A percentile compares a stretch with the other conserved stretches of the same genome.
phyloP scores from a whole-genome alignment of 2,329 filamentous ascomycete species.

The Erysiphe pulchra region DNA sequence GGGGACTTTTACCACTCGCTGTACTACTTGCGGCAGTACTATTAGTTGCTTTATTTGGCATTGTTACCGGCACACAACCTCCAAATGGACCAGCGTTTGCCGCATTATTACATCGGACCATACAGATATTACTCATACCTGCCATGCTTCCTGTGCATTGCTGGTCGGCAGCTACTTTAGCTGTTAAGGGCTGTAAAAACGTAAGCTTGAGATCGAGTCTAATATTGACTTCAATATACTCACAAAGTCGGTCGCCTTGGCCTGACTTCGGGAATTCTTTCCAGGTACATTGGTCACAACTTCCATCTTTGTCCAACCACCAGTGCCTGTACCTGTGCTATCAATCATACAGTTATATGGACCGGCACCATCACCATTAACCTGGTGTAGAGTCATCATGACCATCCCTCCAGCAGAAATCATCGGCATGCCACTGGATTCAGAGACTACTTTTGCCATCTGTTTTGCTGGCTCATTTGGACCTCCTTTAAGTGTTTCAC shows the following conservation, averaged over 20 bases:
- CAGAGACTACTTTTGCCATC: background rate
- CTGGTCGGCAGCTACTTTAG: background rate
- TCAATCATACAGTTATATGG: background rate
- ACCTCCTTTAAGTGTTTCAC: background rate
- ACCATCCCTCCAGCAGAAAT: background rate
- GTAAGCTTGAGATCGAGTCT: too few species aligned
- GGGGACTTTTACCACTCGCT: too few species aligned
- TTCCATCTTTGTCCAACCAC: background rate
- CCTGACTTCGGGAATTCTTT: background rate
- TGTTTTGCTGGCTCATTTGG: background rate
- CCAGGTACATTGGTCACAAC: background rate
- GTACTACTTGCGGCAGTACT: too few species aligned
- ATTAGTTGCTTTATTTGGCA: too few species aligned
- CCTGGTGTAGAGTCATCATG: background rate
- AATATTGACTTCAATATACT: background rate
- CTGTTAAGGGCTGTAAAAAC: background rate
- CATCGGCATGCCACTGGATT: background rate
- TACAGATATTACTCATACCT: conserved; percentile 31
- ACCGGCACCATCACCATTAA: background rate
- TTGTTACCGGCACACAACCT: conserved; percentile 25
- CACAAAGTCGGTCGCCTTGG: background rate
- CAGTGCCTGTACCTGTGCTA: background rate
- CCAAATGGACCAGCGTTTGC: conserved; percentile 33
- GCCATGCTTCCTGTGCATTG: conserved; percentile 32
- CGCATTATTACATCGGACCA: conserved; percentile 33